Evolutionary conservation across 257 asterid genomes (phyloP).

Genomic region (Nicotiana noctiflora): DNA sequence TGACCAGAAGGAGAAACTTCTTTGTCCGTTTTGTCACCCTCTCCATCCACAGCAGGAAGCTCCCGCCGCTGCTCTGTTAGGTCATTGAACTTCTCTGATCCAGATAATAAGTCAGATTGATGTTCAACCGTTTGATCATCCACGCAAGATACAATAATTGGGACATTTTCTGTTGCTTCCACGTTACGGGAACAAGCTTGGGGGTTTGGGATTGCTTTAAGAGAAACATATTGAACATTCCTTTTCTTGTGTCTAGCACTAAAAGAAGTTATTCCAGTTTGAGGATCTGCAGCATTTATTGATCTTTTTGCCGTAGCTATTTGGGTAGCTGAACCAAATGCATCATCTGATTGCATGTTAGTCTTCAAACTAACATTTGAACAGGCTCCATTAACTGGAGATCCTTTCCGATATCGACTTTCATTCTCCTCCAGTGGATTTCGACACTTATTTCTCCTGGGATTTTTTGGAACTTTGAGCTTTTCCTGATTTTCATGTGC

Average conservation of each 20-base stretch:
- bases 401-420: conserved; percentile 1
- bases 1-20: conserved; percentile 11
- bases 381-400: neutral
- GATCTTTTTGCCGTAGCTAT: neutral
- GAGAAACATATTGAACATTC: conserved; percentile 6
- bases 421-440: conserved; percentile 12
- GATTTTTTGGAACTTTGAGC: conserved; percentile 2
- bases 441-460: conserved; percentile 5
- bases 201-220: neutral
- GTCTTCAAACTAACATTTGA: neutral
- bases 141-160: neutral
- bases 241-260: neutral
- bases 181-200: conserved; percentile 2
- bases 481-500: conserved; percentile 5
- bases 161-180: conserved; percentile 9
- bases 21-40: neutral
- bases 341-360: conserved; percentile 8
- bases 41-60: conserved; percentile 4
- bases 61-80: neutral
- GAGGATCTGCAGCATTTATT: conserved; percentile 6
- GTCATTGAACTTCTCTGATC: neutral
- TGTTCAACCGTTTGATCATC: conserved; percentile 2
- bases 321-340: conserved; percentile 1
- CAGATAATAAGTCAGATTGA: conserved; percentile 6
- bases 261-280: neutral